Conservation (phyloP, 306 rosid genomes). For the Dicorynia guianensis region DNA sequence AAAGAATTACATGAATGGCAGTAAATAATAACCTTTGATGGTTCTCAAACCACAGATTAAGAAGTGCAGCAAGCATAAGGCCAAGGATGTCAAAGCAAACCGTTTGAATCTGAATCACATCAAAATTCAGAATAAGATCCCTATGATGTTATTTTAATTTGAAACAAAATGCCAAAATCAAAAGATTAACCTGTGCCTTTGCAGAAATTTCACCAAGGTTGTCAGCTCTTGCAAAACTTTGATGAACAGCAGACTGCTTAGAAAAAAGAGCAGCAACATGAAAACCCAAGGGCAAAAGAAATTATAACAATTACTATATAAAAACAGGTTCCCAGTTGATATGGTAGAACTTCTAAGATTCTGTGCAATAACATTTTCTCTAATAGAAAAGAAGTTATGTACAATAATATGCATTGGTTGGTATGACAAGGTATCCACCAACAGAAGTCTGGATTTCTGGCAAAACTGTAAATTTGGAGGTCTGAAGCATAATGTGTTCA, state of each 20-base stretch:
- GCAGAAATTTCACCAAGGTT: slow-evolving; percentile 96
- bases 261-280: slow-evolving; percentile 36
- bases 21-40: slow-evolving; percentile 62
- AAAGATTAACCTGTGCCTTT: slow-evolving; percentile 80
- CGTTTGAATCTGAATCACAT: slow-evolving; percentile 80
- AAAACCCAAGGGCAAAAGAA: slow-evolving; percentile 35
- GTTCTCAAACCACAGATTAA: slow-evolving; percentile 67
- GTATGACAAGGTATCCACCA: slow-evolving; percentile 23
- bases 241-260: slow-evolving; percentile 86
- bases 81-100: slow-evolving; percentile 97
- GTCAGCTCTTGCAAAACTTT: slow-evolving; percentile 87
- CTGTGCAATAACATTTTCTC: not conserved
- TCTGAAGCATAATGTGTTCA: not conserved
- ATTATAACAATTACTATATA: slow-evolving; percentile 28
- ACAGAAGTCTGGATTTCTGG: not conserved
- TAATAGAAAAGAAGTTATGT: not conserved
- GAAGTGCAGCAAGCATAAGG: slow-evolving; percentile 75
- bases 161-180: not conserved
- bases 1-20: slow-evolving; percentile 2
- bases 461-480: slow-evolving; percentile 8
- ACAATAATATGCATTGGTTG: not conserved
- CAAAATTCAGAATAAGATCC: slow-evolving; percentile 18
- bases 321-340: slow-evolving; percentile 1
- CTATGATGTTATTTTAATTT: not conserved
- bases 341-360: slow-evolving; percentile 12